Evolutionary conservation across 495 filamentous ascomycete genomes (phyloP).

Genomic region (Aspergillus cristatus): DNA sequence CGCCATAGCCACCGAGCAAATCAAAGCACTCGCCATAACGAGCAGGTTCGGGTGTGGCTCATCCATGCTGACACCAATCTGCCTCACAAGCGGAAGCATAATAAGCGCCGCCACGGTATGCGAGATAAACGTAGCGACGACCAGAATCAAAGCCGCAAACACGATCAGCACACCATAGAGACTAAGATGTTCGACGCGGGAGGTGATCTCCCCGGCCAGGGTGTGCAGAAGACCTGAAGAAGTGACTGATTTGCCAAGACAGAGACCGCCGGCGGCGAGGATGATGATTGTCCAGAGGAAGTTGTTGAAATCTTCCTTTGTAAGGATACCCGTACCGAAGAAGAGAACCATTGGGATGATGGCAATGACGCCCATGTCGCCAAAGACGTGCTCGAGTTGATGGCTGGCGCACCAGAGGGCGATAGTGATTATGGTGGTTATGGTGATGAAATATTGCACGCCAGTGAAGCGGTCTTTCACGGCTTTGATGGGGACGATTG

Average conservation of each 20-base stretch:
- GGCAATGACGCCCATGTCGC: conserved; percentile 97
- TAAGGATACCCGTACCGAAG: conserved; percentile 94
- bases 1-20: conserved; percentile 72
- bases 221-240: conserved; percentile 89
- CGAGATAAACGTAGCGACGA: conserved; percentile 95
- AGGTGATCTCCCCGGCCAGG: conserved; percentile 67
- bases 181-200: conserved; percentile 63
- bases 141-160: conserved; percentile 75
- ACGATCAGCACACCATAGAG: conserved; percentile 83
- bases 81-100: conserved; percentile 78
- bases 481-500: conserved; percentile 84
- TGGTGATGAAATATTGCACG: conserved; percentile 83
- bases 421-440: conserved; percentile 81
- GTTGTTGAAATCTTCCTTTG: conserved; percentile 99
- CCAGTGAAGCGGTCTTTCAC: conserved; percentile 83
- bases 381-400: conserved; percentile 77
- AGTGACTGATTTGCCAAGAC: conserved; percentile 89
- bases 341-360: conserved; percentile 94
- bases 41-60: conserved; percentile 89
- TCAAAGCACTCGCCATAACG: conserved; percentile 73
- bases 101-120: conserved; percentile 97
- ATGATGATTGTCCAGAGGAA: conserved; percentile 99
- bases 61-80: conserved; percentile 75
- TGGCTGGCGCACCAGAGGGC: conserved; percentile 86
- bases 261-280: conserved; percentile 85